These are phyloP conservation scores for Candida chauliodis DNA, from an alignment of 805 yeast genomes.

Conservation along the genomic window DNA sequence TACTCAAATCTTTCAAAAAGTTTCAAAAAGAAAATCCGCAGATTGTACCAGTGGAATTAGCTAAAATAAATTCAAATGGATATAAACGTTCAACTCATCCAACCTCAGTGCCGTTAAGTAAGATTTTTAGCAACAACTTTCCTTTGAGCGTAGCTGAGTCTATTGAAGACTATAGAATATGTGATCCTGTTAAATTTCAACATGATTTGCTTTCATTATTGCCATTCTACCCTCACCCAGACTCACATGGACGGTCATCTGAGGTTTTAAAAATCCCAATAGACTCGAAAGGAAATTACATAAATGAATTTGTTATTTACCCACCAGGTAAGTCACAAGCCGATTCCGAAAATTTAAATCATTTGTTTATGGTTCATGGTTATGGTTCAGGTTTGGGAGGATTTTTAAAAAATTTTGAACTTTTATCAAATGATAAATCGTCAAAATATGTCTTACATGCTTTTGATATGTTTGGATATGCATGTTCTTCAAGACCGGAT, in stretches of 20 bases:
- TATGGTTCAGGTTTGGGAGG: conserved; percentile 46
- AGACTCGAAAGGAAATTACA: conserved; percentile 21
- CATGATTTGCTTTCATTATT: conserved; percentile 41
- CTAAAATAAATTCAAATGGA: neutral
- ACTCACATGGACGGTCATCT: conserved; percentile 24
- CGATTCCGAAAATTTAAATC: conserved; percentile 24
- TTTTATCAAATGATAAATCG: conserved; percentile 14
- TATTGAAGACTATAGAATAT: conserved; percentile 43
- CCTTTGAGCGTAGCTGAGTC: conserved; percentile 56
- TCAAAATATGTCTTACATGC: conserved; percentile 76
- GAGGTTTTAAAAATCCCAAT: conserved; percentile 30
- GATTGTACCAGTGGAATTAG: neutral
- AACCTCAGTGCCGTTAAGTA: conserved; percentile 58
- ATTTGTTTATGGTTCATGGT: conserved; percentile 42
- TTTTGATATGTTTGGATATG: conserved; percentile 86
- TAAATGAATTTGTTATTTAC: conserved; percentile 41
- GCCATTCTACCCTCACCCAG: conserved; percentile 43
- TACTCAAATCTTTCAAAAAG: neutral
- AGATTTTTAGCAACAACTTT: conserved; percentile 51
- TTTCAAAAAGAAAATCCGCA: neutral
- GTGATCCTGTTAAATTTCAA: conserved; percentile 43
- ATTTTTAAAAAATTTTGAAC: conserved; percentile 37
- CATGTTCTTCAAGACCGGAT: conserved; percentile 78
- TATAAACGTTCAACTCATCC: conserved; percentile 62
- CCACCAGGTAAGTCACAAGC: conserved; percentile 21